These are phyloP conservation scores for Aspergillus thermomutatus DNA, from an alignment of 2,329 filamentous ascomycete species.

Conservation along the genomic window DNA sequence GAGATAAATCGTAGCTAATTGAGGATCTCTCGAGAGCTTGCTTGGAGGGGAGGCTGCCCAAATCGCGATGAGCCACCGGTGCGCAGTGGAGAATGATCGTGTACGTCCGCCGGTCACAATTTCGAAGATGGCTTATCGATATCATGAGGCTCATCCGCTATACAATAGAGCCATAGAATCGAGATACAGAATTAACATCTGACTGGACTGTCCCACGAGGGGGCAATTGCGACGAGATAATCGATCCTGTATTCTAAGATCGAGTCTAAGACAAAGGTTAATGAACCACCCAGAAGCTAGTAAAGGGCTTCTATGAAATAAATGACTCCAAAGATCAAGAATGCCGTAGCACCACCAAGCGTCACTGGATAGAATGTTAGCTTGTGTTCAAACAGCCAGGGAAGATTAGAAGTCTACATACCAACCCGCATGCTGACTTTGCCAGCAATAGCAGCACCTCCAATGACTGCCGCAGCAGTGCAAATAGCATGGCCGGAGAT, in stretches of 20 bases:
- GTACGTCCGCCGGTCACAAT: not conserved
- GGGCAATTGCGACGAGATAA: not conserved
- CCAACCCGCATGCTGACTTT: conserved; percentile 92
- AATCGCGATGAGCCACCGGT: not conserved
- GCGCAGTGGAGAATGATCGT: not conserved
- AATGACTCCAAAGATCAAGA: conserved; percentile 86
- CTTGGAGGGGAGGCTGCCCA: not conserved
- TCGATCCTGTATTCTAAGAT: not conserved
- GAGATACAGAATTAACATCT: not conserved
- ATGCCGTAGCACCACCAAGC: conserved; percentile 83
- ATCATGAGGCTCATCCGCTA: not conserved
- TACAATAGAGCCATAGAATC: not conserved
- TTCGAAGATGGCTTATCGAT: not conserved
- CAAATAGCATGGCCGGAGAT: conserved; percentile 83
- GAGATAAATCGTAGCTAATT: not conserved
- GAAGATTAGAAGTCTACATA: conserved; percentile 53
- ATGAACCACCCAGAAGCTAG: conserved; percentile 17
- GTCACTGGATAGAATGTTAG: conserved; percentile 63
- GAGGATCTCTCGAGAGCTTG: not conserved
- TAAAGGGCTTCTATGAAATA: conserved; percentile 80
- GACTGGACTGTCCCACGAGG: not conserved
- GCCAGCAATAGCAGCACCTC: conserved; percentile 87
- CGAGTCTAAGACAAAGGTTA: not conserved
- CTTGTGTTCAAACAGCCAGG: not conserved
- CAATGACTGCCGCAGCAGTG: conserved; percentile 86